These are phyloP conservation scores for Hypholoma fasciculare DNA, from an alignment of 768 basidiomycete genomes.

Conservation along the genomic window DNA sequence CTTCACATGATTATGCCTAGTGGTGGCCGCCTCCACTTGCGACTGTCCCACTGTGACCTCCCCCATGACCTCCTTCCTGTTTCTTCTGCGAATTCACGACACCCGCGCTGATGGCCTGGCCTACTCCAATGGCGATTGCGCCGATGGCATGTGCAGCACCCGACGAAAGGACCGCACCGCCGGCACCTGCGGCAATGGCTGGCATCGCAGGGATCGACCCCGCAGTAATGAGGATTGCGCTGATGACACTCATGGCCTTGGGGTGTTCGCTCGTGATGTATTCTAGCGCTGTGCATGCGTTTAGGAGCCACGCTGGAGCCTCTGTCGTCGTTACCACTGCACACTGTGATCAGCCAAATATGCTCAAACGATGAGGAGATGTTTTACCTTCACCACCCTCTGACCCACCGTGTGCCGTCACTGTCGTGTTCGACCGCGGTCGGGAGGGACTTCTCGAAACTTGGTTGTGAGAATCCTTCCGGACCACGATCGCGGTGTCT, in stretches of 20 bases:
- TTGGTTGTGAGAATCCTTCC: constrained; percentile 13
- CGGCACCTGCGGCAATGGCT: constrained; percentile 65
- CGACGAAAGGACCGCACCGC: constrained; percentile 72
- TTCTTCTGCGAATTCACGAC: constrained; percentile 32
- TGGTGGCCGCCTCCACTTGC: background rate
- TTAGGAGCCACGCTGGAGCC: constrained; percentile 75
- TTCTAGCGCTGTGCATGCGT: constrained; percentile 74
- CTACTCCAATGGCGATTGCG: constrained; percentile 75
- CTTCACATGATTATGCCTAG: background rate
- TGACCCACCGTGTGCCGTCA: background rate
- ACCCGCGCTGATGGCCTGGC: constrained; percentile 42
- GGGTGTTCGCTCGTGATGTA: constrained; percentile 77
- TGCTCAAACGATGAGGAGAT: background rate
- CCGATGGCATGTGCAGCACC: constrained; percentile 78
- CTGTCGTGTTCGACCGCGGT: constrained; percentile 21
- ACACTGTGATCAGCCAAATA: background rate
- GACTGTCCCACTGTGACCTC: background rate
- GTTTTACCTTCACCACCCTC: constrained; percentile 28
- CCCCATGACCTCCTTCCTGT: constrained; percentile 6
- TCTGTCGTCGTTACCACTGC: constrained; percentile 44
- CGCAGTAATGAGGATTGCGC: constrained; percentile 77
- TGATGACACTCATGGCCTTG: constrained; percentile 68
- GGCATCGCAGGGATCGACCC: constrained; percentile 76
- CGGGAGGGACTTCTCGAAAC: constrained; percentile 27
- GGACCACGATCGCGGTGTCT: constrained; percentile 27